A percentile compares a stretch with the other conserved stretches of the same genome.
Evolutionary conservation across 495 filamentous ascomycete species (phyloP).

Genomic region (Bathelium albidoporum): DNA sequence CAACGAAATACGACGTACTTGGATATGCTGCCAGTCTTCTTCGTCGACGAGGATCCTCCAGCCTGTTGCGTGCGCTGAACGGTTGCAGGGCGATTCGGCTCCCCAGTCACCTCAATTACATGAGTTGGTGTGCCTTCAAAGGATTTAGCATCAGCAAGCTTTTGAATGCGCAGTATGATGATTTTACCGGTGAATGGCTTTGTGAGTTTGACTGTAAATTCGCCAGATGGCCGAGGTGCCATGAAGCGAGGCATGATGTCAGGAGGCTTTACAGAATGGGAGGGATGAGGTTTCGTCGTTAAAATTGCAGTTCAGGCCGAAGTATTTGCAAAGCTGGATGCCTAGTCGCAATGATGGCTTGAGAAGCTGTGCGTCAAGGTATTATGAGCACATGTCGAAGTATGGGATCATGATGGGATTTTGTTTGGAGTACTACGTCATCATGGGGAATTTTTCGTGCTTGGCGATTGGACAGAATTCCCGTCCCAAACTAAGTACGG

Average conservation of each 20-base stretch:
- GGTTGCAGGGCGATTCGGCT: conserved; percentile 17
- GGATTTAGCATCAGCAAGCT: neutral
- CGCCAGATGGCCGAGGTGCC: conserved; percentile 19
- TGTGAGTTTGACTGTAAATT: conserved; percentile 17
- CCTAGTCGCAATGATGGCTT: no score
- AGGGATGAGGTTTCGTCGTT: neutral
- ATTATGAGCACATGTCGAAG: no score
- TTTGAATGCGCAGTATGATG: neutral
- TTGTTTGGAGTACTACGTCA: neutral
- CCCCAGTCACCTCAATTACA: conserved; percentile 18
- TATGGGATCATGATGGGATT: neutral
- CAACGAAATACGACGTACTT: conserved; percentile 5
- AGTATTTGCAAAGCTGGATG: no score
- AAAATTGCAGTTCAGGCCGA: no score
- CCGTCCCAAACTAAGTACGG: no score
- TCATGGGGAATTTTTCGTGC: neutral
- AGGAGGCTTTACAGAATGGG: neutral
- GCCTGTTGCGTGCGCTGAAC: conserved; percentile 3
- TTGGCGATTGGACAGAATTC: no score
- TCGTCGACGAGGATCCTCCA: neutral
- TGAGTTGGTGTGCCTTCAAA: conserved; percentile 12
- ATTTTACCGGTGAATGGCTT: conserved; percentile 18
- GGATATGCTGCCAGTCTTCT: conserved; percentile 18
- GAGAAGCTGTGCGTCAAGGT: no score
- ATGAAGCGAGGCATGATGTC: conserved; percentile 17